Evolutionary conservation across 192 early-diverging fungal species (phyloP).

Genomic region (Jimgerdemannia flammicorona): DNA sequence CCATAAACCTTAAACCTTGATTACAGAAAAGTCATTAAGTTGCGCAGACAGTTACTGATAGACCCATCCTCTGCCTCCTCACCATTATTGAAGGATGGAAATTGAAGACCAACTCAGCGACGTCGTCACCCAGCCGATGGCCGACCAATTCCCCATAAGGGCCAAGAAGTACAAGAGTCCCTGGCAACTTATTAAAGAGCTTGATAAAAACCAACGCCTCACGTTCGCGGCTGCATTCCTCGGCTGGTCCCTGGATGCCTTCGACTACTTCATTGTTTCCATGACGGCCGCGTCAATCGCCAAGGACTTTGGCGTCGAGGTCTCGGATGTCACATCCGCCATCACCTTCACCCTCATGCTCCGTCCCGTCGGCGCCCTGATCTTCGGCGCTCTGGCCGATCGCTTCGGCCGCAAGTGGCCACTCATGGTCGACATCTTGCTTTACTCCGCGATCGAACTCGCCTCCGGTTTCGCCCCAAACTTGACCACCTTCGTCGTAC

Average conservation of each 20-base stretch:
- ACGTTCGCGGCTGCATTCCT: neutral
- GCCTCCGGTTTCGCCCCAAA: slow-evolving; percentile 62
- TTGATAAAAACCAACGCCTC: neutral
- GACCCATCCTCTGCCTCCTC: too few relatives aligned
- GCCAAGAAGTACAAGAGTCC: neutral
- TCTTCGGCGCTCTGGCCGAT: slow-evolving; percentile 70
- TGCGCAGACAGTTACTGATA: too few relatives aligned
- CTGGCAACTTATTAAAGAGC: neutral
- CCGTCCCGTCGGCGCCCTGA: slow-evolving; percentile 65
- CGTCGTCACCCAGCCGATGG: too few relatives aligned
- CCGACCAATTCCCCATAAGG: neutral
- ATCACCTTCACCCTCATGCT: slow-evolving; percentile 38
- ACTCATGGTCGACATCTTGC: slow-evolving; percentile 59
- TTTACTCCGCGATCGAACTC: slow-evolving; percentile 60
- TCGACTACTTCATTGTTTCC: slow-evolving; percentile 8
- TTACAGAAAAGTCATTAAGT: too few relatives aligned
- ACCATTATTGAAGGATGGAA: too few relatives aligned
- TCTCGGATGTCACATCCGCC: neutral
- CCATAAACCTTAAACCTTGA: too few relatives aligned
- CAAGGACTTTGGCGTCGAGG: neutral
- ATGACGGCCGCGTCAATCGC: slow-evolving; percentile 5
- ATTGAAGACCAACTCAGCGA: too few relatives aligned
- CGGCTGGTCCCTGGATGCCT: neutral
- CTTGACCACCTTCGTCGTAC: slow-evolving; percentile 52
- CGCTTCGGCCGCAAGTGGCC: slow-evolving; percentile 65